These are phyloP conservation scores for Plasmodium cynomolgi DNA, from an alignment of 169 alveolate species.

Conservation along the genomic window DNA sequence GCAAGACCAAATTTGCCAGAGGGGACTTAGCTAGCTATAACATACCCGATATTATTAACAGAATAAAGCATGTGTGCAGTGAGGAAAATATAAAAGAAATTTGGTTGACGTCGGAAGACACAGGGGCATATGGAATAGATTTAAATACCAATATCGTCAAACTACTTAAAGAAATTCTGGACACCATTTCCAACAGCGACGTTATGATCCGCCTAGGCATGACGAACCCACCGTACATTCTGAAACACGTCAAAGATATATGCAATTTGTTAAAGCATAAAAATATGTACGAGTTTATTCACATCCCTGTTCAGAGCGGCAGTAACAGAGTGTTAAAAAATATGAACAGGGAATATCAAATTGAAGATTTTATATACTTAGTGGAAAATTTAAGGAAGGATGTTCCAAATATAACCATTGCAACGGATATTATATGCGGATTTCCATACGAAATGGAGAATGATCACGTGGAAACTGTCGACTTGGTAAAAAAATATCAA, in stretches of 20 bases:
- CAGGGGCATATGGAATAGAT: conserved; percentile 99
- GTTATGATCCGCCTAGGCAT: conserved; percentile 95
- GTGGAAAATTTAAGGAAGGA: conserved; percentile 90
- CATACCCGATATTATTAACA: conserved; percentile 90
- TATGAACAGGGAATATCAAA: conserved; percentile 97
- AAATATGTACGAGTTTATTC: conserved; percentile 95
- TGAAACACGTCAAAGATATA: conserved; percentile 95
- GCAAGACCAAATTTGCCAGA: conserved; percentile 98
- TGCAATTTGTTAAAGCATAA: conserved; percentile 94
- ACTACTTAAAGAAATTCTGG: conserved; percentile 88
- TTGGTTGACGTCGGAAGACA: conserved; percentile 99
- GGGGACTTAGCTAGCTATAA: conserved; percentile 96
- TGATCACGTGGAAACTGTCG: conserved; percentile 92
- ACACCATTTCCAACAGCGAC: conserved; percentile 76
- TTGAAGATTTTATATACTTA: conserved; percentile 93
- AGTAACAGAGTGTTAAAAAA: conserved; percentile 93
- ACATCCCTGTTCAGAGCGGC: conserved; percentile 98
- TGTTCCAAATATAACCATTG: conserved; percentile 93
- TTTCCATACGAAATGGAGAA: conserved; percentile 97
- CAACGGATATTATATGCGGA: conserved; percentile 99
- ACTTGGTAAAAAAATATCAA: conserved; percentile 90
- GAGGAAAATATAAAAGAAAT: conserved; percentile 96
- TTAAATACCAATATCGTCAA: conserved; percentile 95
- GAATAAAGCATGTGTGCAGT: conserved; percentile 90
- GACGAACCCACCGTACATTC: conserved; percentile 99